phyloP scores from a whole-genome alignment of 768 basidiomycete species.

The Tricholomella constricta region DNA sequence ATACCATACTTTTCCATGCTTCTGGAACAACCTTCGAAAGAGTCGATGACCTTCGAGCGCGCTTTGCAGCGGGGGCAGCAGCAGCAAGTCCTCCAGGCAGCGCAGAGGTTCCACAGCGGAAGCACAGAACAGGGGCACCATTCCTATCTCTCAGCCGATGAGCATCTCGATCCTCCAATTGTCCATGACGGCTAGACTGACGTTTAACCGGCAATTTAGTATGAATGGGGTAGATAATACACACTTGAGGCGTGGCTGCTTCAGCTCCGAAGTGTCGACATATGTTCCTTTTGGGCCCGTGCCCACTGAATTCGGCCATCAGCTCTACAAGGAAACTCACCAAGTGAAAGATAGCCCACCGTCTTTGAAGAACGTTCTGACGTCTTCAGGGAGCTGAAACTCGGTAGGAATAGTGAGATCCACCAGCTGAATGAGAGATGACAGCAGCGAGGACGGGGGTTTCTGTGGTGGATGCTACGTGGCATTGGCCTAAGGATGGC shows the following conservation, averaged over 20 bases:
- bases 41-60: slow-evolving; percentile 51
- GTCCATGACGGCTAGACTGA: slow-evolving; percentile 69
- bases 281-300: slow-evolving; percentile 82
- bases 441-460: slow-evolving; percentile 66
- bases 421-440: slow-evolving; percentile 70
- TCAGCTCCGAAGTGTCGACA: slow-evolving; percentile 75
- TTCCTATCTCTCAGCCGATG: slow-evolving; percentile 85
- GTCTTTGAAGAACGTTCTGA: slow-evolving; percentile 82
- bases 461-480: slow-evolving; percentile 67
- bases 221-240: slow-evolving; percentile 30
- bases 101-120: slow-evolving; percentile 83
- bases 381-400: slow-evolving; percentile 85
- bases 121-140: slow-evolving; percentile 84
- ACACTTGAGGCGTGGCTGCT: slow-evolving; percentile 81
- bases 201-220: slow-evolving; percentile 15
- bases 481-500: slow-evolving; percentile 21
- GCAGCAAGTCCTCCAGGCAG: slow-evolving; percentile 57
- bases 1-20: slow-evolving; percentile 75
- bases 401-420: slow-evolving; percentile 73
- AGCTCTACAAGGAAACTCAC: slow-evolving; percentile 13
- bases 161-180: slow-evolving; percentile 89
- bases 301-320: slow-evolving; percentile 54
- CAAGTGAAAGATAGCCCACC: slow-evolving; percentile 48
- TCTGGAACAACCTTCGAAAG: slow-evolving; percentile 43
- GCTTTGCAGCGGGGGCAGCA: slow-evolving; percentile 54